A percentile compares a stretch with the other conserved stretches of the same genome.
These are phyloP conservation scores for Rachicladosporium sp. DNA, from an alignment of 2,329 filamentous ascomycete genomes.

Conservation along the genomic window DNA sequence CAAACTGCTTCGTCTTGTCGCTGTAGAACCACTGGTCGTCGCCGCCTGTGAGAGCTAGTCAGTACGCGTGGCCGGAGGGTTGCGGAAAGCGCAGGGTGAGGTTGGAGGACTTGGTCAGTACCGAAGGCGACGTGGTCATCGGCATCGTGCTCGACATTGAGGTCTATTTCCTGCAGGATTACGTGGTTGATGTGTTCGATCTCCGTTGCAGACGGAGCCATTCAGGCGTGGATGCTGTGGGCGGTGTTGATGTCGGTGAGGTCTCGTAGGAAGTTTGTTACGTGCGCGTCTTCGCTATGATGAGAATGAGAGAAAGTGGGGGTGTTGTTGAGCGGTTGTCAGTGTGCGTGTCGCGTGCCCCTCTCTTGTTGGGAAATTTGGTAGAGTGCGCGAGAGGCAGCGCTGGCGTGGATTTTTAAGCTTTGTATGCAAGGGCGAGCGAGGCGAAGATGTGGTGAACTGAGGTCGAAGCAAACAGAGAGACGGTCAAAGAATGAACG, in stretches of 20 bases:
- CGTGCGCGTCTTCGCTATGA: too few species aligned
- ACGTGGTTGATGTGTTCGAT: constrained; percentile 18
- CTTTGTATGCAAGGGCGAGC: background rate
- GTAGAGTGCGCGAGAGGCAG: background rate
- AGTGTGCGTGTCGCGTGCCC: too few species aligned
- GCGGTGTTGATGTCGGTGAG: background rate
- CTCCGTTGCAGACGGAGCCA: constrained; percentile 20
- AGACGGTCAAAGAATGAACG: too few species aligned
- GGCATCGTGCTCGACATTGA: constrained; percentile 20
- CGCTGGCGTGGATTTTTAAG: background rate
- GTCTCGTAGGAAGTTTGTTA: too few species aligned
- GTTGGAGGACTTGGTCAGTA: constrained; percentile 11
- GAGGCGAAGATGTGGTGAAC: background rate
- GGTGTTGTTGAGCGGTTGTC: too few species aligned
- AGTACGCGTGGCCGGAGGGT: constrained; percentile 1
- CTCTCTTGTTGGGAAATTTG: too few species aligned
- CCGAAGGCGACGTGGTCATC: constrained; percentile 29
- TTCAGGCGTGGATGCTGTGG: constrained; percentile 4
- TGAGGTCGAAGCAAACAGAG: too few species aligned
- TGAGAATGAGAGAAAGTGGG: too few species aligned
- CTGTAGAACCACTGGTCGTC: constrained; percentile 32
- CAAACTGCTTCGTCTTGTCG: constrained; percentile 29
- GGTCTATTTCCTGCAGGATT: constrained; percentile 9
- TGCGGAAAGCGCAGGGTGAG: background rate
- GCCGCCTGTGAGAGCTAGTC: constrained; percentile 16